phyloP scores from a whole-genome alignment of 176 grass and related monocot species.

The Calamus simplicifolius region DNA sequence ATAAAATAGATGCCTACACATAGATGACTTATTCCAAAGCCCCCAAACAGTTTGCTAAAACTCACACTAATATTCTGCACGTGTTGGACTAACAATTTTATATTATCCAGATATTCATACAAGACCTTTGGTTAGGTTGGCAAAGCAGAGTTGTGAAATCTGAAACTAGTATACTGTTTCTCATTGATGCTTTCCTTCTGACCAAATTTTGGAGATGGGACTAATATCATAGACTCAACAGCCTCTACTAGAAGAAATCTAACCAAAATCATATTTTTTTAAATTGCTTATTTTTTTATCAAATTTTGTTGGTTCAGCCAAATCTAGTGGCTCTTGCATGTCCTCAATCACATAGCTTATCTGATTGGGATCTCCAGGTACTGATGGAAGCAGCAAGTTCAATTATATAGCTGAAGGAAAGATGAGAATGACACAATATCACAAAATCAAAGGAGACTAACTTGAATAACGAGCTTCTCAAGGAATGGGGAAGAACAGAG shows the following conservation, averaged over 20 bases:
- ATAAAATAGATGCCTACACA: too few species aligned
- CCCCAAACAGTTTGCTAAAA: too few species aligned
- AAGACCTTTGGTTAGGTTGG: neutral
- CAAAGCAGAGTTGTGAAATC: conserved; percentile 19
- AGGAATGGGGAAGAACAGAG: conserved; percentile 17
- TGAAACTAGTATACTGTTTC: neutral
- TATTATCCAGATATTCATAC: too few species aligned
- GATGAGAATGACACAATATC: neutral
- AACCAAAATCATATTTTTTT: conserved; percentile 28
- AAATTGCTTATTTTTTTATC: conserved; percentile 53
- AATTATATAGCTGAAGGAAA: neutral
- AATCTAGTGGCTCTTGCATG: neutral
- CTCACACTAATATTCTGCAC: too few species aligned
- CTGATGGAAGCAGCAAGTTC: conserved; percentile 23
- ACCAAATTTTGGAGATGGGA: conserved; percentile 7
- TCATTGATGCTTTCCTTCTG: neutral
- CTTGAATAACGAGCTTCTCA: conserved; percentile 39
- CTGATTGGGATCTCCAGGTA: neutral
- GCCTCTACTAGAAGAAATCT: conserved; percentile 33
- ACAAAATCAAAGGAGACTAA: conserved; percentile 1
- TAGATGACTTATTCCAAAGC: too few species aligned
- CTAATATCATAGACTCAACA: conserved; percentile 33
- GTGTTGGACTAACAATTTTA: too few species aligned
- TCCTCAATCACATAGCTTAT: neutral
- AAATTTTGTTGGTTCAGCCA: conserved; percentile 26